Percentiles rank a stretch among this genome's conserved stretches.
These are phyloP conservation scores for Aspergillus latus DNA, from an alignment of 2,329 filamentous ascomycete species.

Conservation along the genomic window DNA sequence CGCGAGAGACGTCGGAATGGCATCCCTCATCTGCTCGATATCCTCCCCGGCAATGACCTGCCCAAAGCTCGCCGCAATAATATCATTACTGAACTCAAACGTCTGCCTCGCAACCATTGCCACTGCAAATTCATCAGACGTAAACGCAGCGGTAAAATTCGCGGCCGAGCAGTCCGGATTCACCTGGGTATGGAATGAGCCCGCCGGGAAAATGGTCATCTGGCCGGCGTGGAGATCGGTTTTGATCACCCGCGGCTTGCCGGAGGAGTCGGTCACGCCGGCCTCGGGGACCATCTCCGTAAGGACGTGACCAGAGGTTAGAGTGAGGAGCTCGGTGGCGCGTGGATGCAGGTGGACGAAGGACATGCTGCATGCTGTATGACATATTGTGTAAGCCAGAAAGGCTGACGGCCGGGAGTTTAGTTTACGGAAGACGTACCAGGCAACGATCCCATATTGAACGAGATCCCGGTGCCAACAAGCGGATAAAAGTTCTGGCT, in stretches of 20 bases:
- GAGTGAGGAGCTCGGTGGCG: conserved; percentile 26
- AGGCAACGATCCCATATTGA: conserved; percentile 22
- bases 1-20: conserved; percentile 19
- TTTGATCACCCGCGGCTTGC: conserved; percentile 21
- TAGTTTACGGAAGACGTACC: conserved; percentile 13
- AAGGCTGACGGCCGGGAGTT: too few species aligned
- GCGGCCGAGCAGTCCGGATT: conserved; percentile 28
- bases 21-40: conserved; percentile 21
- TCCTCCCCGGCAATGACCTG: conserved; percentile 24
- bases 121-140: conserved; percentile 23
- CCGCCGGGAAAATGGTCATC: conserved; percentile 27
- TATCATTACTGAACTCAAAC: conserved; percentile 22
- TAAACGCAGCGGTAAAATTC: conserved; percentile 27
- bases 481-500: conserved; percentile 23
- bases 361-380: conserved; percentile 26
- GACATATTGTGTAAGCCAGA: too few species aligned
- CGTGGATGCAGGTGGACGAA: conserved; percentile 29
- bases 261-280: conserved; percentile 16
- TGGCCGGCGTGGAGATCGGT: conserved; percentile 19
- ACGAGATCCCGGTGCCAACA: conserved; percentile 18
- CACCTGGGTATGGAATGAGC: conserved; percentile 29
- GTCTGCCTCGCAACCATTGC: conserved; percentile 22
- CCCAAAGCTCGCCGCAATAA: conserved; percentile 23
- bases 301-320: conserved; percentile 20
- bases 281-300: conserved; percentile 25